phyloP scores from a whole-genome alignment of 2,329 filamentous ascomycete genomes.

The Paramyrothecium sp. region DNA sequence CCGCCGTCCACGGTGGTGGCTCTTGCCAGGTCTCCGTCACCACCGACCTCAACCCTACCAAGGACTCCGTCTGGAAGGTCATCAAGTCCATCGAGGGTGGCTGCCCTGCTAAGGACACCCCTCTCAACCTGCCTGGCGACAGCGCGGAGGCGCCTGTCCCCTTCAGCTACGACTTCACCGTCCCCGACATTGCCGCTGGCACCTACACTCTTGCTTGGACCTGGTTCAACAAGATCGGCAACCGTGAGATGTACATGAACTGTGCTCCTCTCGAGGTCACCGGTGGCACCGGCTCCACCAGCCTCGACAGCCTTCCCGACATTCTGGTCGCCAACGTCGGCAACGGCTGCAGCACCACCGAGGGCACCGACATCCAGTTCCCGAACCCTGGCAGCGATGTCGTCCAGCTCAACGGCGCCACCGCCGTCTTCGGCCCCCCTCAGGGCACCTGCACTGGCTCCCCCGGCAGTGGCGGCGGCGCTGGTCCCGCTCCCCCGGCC shows the following conservation, averaged over 20 bases:
- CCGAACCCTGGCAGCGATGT: conserved; percentile 59
- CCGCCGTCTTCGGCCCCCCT: not conserved
- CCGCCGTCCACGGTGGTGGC: conserved; percentile 52
- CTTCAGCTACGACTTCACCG: conserved; percentile 36
- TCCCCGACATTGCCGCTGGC: conserved; percentile 53
- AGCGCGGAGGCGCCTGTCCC: conserved; percentile 14
- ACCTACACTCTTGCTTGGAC: conserved; percentile 55
- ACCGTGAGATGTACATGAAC: conserved; percentile 70
- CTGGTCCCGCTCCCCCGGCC: not conserved
- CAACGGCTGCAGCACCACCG: conserved; percentile 53
- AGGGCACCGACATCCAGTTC: conserved; percentile 55
- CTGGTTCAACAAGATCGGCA: conserved; percentile 62
- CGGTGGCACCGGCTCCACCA: conserved; percentile 6
- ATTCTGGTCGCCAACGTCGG: conserved; percentile 67
- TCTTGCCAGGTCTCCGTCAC: conserved; percentile 64
- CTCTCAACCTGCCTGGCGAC: not conserved
- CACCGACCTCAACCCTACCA: conserved; percentile 39
- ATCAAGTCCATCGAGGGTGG: conserved; percentile 5
- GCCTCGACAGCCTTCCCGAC: conserved; percentile 44
- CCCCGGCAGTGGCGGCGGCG: not conserved
- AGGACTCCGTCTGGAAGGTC: conserved; percentile 1
- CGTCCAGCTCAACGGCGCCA: not conserved
- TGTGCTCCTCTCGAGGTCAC: conserved; percentile 57
- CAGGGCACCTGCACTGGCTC: conserved; percentile 3
- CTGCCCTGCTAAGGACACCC: conserved; percentile 29